These are phyloP conservation scores for Aureobasidium sp. DNA, from an alignment of 2,329 filamentous ascomycete species.

Conservation along the genomic window DNA sequence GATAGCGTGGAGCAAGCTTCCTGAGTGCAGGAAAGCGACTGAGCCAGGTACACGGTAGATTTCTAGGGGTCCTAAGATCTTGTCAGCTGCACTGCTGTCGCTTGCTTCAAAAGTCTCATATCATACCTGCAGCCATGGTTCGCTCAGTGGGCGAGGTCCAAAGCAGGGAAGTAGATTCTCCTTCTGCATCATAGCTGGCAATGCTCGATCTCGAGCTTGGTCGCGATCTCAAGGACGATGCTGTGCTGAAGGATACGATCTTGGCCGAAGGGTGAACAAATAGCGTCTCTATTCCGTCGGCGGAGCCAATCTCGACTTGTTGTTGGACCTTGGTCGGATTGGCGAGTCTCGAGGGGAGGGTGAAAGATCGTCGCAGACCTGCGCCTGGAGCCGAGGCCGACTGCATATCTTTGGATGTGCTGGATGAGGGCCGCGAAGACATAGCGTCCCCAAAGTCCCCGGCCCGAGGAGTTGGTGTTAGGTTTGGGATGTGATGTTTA, in stretches of 20 bases:
- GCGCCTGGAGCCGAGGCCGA: slow-evolving; percentile 15
- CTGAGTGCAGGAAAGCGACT: slow-evolving; percentile 81
- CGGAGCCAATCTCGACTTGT: slow-evolving; percentile 26
- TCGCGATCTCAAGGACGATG: slow-evolving; percentile 22
- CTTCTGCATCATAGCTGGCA: slow-evolving; percentile 24
- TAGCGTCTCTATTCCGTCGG: slow-evolving; percentile 55
- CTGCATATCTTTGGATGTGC: slow-evolving; percentile 21
- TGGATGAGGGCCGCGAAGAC: slow-evolving; percentile 10
- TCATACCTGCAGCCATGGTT: slow-evolving; percentile 67
- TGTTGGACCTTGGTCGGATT: slow-evolving; percentile 23
- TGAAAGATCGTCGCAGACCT: slow-evolving; percentile 36
- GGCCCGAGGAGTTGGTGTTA: background rate
- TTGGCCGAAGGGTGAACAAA: slow-evolving; percentile 66
- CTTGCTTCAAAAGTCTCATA: background rate
- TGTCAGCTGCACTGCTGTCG: background rate
- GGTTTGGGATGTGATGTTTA: background rate
- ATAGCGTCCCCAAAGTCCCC: background rate
- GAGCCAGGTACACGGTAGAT: slow-evolving; percentile 83
- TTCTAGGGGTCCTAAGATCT: slow-evolving; percentile 54
- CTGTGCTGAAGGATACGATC: slow-evolving; percentile 55
- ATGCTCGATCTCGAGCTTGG: slow-evolving; percentile 25
- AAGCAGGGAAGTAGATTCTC: slow-evolving; percentile 47
- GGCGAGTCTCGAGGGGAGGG: slow-evolving; percentile 34
- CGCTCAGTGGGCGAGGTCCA: slow-evolving; percentile 69
- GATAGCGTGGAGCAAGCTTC: slow-evolving; percentile 77